A percentile compares a stretch with the other conserved stretches of the same genome.
These are phyloP conservation scores for Trichophyton verrucosum DNA, from an alignment of 2,329 filamentous ascomycete genomes.

Conservation along the genomic window DNA sequence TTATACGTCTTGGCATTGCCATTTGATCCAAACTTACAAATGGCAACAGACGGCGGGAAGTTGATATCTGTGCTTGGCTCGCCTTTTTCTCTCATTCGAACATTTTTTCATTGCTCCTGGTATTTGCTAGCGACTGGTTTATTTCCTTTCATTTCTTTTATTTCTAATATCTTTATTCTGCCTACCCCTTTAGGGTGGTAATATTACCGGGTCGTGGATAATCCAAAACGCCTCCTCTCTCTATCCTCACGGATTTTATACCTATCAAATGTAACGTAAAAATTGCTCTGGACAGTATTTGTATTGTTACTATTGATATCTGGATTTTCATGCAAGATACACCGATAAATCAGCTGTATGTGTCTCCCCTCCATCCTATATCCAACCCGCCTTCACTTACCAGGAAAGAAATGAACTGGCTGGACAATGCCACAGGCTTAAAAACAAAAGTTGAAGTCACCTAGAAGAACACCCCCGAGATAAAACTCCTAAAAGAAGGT, in stretches of 20 bases:
- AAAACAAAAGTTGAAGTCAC: not conserved
- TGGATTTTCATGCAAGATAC: not conserved
- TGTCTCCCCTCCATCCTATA: not conserved
- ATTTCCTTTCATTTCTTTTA: not conserved
- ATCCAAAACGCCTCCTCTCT: not conserved
- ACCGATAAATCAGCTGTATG: not conserved
- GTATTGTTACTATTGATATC: not conserved
- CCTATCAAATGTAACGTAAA: not conserved
- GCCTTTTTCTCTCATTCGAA: not conserved
- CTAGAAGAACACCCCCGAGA: too few species aligned
- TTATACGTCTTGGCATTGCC: not conserved
- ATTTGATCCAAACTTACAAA: not conserved
- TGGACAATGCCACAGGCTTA: not conserved
- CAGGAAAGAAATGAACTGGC: not conserved
- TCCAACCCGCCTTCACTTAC: not conserved
- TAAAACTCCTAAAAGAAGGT: too few species aligned
- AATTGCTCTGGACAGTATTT: not conserved
- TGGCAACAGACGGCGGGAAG: not conserved
- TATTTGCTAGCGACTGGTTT: not conserved
- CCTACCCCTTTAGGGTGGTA: not conserved
- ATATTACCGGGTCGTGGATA: not conserved
- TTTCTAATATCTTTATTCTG: not conserved
- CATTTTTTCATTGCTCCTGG: not conserved
- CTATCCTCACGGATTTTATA: not conserved
- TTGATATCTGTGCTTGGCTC: not conserved